A percentile compares a stretch with the other conserved stretches of the same genome.
Evolutionary conservation across 257 asterid species (phyloP).

Genomic region (Echium plantagineum): DNA sequence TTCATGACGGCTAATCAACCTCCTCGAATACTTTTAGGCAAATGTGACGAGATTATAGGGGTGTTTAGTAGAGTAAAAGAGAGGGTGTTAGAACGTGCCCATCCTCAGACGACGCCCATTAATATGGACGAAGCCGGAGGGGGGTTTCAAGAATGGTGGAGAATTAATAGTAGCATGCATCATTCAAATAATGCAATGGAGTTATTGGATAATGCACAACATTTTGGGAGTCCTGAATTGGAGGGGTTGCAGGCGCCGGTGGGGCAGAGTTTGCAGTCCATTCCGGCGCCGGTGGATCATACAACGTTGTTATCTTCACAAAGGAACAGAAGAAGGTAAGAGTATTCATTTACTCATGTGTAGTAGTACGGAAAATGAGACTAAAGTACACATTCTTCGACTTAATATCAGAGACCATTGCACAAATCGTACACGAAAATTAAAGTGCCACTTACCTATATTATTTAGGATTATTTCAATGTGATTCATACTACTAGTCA

Average conservation of each 20-base stretch:
- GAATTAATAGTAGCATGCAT: constrained; percentile 7
- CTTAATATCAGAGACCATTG: no score
- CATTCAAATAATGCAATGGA: constrained; percentile 19
- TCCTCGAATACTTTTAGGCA: constrained; percentile 16
- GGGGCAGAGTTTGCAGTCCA: background rate
- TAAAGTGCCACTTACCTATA: no score
- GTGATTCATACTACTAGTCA: no score
- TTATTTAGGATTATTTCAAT: no score
- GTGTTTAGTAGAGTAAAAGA: constrained; percentile 38
- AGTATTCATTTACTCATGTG: constrained; percentile 6
- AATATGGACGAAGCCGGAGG: background rate
- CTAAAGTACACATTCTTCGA: no score
- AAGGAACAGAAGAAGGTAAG: constrained; percentile 49
- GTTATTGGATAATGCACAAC: constrained; percentile 16
- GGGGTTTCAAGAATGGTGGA: constrained; percentile 33
- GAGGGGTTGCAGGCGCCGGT: background rate
- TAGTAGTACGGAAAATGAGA: no score
- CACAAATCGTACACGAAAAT: no score
- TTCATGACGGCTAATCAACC: constrained; percentile 28
- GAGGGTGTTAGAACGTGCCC: constrained; percentile 15
- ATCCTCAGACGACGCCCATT: background rate
- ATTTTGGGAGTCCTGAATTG: background rate
- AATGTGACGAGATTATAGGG: constrained; percentile 46
- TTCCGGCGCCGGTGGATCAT: constrained; percentile 24
- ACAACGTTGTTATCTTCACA: constrained; percentile 17